Percentiles rank a stretch among this genome's conserved stretches.
These are phyloP conservation scores for Ceratonia siliqua DNA, from an alignment of 306 rosid genomes.

Conservation along the genomic window DNA sequence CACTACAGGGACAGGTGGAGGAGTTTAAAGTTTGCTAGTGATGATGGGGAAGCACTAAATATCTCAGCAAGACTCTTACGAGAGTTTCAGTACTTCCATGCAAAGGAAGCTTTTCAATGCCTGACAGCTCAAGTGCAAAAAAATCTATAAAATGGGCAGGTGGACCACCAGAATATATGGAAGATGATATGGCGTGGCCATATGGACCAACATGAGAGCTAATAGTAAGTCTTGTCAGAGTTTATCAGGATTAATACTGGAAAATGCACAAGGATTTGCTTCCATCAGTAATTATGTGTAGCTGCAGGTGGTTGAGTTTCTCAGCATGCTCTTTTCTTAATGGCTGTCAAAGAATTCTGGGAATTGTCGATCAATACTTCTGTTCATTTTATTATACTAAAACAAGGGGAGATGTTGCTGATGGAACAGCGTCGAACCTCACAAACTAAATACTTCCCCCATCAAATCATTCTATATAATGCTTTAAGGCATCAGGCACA, in stretches of 20 bases:
- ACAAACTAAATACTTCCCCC: background rate
- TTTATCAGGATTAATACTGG: background rate
- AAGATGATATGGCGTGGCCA: background rate
- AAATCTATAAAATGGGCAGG: too few species aligned
- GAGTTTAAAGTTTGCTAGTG: background rate
- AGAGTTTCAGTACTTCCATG: too few species aligned
- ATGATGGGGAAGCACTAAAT: background rate
- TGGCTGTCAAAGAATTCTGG: slow-evolving; percentile 24
- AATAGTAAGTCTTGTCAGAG: background rate
- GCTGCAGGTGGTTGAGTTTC: slow-evolving; percentile 11
- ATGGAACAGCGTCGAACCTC: slow-evolving; percentile 10
- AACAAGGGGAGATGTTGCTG: background rate
- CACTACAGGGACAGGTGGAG: background rate
- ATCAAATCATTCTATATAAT: background rate
- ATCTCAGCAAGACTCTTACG: background rate
- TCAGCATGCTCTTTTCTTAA: background rate
- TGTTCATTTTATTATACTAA: slow-evolving; percentile 13
- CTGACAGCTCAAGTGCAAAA: too few species aligned
- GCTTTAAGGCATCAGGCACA: slow-evolving; percentile 1
- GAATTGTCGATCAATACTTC: background rate
- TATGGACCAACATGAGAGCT: background rate
- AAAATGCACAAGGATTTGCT: slow-evolving; percentile 15
- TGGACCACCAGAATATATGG: background rate
- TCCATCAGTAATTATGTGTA: background rate
- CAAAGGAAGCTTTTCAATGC: too few species aligned